phyloP scores from a whole-genome alignment of 208 protist species.

The Borovskyia barvae region DNA sequence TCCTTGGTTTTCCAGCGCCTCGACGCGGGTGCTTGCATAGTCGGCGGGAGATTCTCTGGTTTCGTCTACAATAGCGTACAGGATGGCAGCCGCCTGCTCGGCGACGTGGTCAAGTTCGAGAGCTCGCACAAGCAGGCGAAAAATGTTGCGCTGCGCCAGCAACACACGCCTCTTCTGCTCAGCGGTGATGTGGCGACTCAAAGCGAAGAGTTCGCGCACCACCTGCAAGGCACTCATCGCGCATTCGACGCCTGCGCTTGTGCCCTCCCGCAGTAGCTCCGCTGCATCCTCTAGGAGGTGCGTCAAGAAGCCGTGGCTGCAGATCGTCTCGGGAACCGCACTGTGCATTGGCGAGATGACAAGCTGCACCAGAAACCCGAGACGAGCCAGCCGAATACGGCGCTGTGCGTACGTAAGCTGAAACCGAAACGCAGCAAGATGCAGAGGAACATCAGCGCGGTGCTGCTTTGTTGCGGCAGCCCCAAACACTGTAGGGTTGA shows the following conservation, averaged over 20 bases:
- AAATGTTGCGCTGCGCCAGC: constrained; percentile 76
- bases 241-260: constrained; percentile 44
- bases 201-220: constrained; percentile 68
- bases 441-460: constrained; percentile 57
- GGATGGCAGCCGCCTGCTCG: constrained; percentile 52
- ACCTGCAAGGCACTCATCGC: constrained; percentile 50
- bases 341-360: constrained; percentile 49
- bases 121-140: constrained; percentile 79
- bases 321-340: constrained; percentile 31
- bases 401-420: constrained; percentile 82
- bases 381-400: constrained; percentile 59
- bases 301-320: constrained; percentile 76
- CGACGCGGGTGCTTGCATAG: constrained; percentile 71
- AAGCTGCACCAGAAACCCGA: constrained; percentile 72
- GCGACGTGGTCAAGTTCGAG: constrained; percentile 64
- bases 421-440: constrained; percentile 63
- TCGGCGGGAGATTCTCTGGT: constrained; percentile 77
- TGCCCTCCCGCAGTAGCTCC: constrained; percentile 81
- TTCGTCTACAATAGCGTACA: constrained; percentile 68
- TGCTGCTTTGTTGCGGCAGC: neutral
- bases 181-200: constrained; percentile 35
- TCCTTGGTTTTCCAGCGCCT: constrained; percentile 68
- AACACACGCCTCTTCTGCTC: constrained; percentile 63
- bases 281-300: constrained; percentile 83
- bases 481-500: neutral